Conservation (phyloP, 2,329 filamentous ascomycete genomes). For the Colletotrichum horii region DNA sequence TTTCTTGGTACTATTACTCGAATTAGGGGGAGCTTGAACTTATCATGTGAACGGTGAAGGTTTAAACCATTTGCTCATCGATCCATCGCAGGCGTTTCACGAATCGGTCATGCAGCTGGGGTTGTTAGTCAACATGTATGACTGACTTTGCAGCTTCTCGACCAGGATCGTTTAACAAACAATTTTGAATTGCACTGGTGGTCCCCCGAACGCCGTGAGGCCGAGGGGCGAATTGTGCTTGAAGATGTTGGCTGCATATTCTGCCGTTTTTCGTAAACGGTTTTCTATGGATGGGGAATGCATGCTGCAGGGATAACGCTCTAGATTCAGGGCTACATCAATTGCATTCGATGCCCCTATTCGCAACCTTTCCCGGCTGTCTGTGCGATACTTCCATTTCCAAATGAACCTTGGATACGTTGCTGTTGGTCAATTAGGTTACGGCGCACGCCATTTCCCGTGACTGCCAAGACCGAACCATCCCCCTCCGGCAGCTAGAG, state of each 20-base stretch:
- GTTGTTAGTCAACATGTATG: not conserved
- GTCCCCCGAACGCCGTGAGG: slow-evolving; percentile 67
- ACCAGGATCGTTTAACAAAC: slow-evolving; percentile 24
- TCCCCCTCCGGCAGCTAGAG: not conserved
- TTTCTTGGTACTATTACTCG: slow-evolving; percentile 64
- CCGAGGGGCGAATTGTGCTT: slow-evolving; percentile 59
- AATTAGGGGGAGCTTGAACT: not conserved
- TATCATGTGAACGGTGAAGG: not conserved
- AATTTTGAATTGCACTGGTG: slow-evolving; percentile 71
- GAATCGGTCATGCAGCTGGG: slow-evolving; percentile 60
- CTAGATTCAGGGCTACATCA: not conserved
- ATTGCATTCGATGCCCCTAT: not conserved
- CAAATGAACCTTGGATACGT: not conserved
- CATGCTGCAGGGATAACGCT: not conserved
- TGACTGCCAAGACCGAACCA: slow-evolving; percentile 16
- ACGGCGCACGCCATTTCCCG: slow-evolving; percentile 8
- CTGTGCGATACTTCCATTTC: not conserved
- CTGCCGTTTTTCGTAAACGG: not conserved
- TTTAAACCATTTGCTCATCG: slow-evolving; percentile 63
- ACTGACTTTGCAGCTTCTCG: not conserved
- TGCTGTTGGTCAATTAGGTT: not conserved
- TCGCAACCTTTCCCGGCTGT: not conserved
- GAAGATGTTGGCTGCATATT: not conserved
- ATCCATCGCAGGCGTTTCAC: slow-evolving; percentile 65
- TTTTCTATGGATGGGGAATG: not conserved